phyloP scores from a whole-genome alignment of 139 green algal species.

The Chlorella vulgaris region DNA sequence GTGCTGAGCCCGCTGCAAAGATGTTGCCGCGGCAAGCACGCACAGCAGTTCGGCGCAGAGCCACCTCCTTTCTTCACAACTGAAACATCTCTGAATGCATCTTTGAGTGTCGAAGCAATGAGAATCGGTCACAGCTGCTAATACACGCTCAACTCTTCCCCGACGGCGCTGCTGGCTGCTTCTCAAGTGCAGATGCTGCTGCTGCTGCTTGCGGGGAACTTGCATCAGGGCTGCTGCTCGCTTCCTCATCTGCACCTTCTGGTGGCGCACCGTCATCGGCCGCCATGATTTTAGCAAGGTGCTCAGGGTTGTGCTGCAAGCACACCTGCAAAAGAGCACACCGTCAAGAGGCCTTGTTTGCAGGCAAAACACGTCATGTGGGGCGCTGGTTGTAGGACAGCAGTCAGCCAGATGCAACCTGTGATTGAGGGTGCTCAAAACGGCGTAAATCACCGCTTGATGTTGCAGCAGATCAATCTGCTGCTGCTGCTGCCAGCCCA shows the following conservation, averaged over 20 bases:
- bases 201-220: background rate
- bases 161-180: background rate
- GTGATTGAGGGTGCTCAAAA: too few species aligned
- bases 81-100: too few species aligned
- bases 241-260: background rate
- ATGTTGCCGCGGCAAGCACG: too few species aligned
- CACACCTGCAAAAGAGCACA: constrained; percentile 2
- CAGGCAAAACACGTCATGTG: background rate
- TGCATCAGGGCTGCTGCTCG: background rate
- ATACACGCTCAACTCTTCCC: too few species aligned
- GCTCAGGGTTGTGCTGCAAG: constrained; percentile 43
- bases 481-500: background rate
- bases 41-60: too few species aligned
- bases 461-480: background rate
- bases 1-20: too few species aligned
- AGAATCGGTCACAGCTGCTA: too few species aligned
- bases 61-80: too few species aligned
- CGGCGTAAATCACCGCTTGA: background rate
- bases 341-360: background rate
- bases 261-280: background rate
- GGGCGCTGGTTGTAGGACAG: too few species aligned
- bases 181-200: background rate
- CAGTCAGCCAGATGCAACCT: background rate
- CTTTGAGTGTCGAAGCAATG: too few species aligned
- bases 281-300: constrained; percentile 40